These are phyloP conservation scores for Phytophthora megakarya DNA, from an alignment of 352 stramenopile species.

Conservation along the genomic window DNA sequence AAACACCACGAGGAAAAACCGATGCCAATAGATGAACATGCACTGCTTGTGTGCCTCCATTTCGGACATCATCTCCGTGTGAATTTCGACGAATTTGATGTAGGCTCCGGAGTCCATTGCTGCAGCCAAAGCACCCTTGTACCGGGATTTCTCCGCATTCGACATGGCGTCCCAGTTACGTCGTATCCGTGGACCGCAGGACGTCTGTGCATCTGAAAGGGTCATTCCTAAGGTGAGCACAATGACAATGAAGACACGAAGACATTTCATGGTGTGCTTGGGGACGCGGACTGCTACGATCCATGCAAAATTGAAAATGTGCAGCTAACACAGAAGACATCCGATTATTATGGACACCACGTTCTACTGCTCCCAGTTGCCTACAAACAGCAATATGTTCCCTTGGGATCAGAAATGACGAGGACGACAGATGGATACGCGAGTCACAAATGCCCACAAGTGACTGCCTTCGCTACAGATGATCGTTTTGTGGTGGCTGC, in stretches of 20 bases:
- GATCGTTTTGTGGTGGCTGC: background rate
- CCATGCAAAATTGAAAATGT: slow-evolving; percentile 6
- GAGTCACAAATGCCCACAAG: background rate
- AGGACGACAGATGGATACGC: slow-evolving; percentile 6
- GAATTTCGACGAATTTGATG: slow-evolving; percentile 60
- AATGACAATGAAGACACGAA: slow-evolving; percentile 5
- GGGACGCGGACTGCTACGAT: too few species aligned
- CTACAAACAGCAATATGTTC: slow-evolving; percentile 11
- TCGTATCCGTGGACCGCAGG: slow-evolving; percentile 43
- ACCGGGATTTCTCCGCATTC: slow-evolving; percentile 39
- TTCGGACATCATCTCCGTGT: slow-evolving; percentile 55
- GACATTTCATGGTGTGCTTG: slow-evolving; percentile 21
- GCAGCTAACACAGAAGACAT: background rate
- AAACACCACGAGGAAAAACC: slow-evolving; percentile 62
- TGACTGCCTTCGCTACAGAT: slow-evolving; percentile 1
- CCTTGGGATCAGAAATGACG: slow-evolving; percentile 20
- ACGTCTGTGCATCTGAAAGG: slow-evolving; percentile 7
- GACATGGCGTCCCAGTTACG: slow-evolving; percentile 47
- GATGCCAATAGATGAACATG: slow-evolving; percentile 86
- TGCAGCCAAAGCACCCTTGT: slow-evolving; percentile 43
- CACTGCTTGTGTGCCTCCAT: slow-evolving; percentile 55
- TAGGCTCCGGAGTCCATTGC: slow-evolving; percentile 59
- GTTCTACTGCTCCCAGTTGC: slow-evolving; percentile 5
- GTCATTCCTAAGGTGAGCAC: slow-evolving; percentile 7
- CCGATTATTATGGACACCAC: background rate